Percentiles rank a stretch among this genome's conserved stretches.
phyloP scores from a whole-genome alignment of 257 asterid genomes.

The Coffea canephora region DNA sequence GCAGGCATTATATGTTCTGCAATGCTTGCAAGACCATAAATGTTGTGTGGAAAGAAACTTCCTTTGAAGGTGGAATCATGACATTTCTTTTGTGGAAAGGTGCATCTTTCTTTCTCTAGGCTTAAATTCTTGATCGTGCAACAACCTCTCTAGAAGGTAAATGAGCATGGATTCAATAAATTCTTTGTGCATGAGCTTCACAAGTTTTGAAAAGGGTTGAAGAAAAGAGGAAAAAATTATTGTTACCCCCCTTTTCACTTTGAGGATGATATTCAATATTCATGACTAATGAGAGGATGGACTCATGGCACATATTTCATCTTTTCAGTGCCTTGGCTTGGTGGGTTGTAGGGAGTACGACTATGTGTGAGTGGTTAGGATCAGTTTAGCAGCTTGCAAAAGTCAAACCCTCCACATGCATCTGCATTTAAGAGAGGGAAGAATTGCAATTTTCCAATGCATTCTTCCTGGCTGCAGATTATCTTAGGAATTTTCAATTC shows the following conservation, averaged over 20 bases:
- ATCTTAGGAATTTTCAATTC: neutral
- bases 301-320: neutral
- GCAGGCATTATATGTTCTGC: neutral
- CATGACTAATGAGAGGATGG: constrained; percentile 10
- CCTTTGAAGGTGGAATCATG: neutral
- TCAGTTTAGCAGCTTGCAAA: constrained; percentile 1
- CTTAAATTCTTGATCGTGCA: neutral
- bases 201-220: neutral
- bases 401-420: constrained; percentile 27
- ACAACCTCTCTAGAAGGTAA: constrained; percentile 9
- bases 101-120: neutral
- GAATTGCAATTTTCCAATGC: constrained; percentile 12
- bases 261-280: constrained; percentile 11
- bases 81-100: neutral
- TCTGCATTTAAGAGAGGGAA: constrained; percentile 9
- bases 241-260: neutral
- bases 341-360: neutral
- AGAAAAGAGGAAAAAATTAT: neutral
- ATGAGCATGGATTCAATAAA: constrained; percentile 13
- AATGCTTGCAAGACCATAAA: constrained; percentile 8
- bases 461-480: constrained; percentile 9
- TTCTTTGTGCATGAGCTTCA: neutral
- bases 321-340: constrained; percentile 4
- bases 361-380: neutral
- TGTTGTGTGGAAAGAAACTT: constrained; percentile 12